A percentile compares a stretch with the other conserved stretches of the same genome.
Evolutionary conservation across 345 rosid genomes (phyloP).

Genomic region (Microthlaspi erraticum): DNA sequence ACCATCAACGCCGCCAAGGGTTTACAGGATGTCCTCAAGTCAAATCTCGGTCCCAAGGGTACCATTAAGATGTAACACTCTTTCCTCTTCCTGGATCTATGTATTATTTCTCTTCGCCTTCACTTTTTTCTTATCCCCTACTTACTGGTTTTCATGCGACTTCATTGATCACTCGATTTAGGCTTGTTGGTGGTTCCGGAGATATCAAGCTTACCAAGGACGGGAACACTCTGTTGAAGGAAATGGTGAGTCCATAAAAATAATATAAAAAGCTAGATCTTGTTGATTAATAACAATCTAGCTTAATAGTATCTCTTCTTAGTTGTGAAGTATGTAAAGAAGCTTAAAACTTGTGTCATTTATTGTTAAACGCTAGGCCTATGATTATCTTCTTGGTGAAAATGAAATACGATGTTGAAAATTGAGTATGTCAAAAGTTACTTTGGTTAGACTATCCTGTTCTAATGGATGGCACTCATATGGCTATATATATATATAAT

Average conservation of each 20-base stretch:
- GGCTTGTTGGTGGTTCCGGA: constrained; percentile 99
- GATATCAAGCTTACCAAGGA: constrained; percentile 98
- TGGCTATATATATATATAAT: not conserved
- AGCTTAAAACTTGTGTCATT: constrained; percentile 2
- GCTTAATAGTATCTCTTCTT: not conserved
- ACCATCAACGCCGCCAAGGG: constrained; percentile 98
- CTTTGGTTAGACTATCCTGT: not conserved
- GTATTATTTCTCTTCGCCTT: not conserved
- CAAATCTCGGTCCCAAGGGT: constrained; percentile 98
- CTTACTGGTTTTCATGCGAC: not conserved
- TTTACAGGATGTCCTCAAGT: constrained; percentile 88
- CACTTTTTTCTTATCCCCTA: not conserved
- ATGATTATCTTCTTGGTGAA: not conserved
- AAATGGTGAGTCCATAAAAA: constrained; percentile 62
- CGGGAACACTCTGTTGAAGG: constrained; percentile 92
- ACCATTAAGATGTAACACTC: constrained; percentile 82
- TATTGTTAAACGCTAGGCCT: not conserved
- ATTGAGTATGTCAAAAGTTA: not conserved
- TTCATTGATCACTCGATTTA: constrained; percentile 20
- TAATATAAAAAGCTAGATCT: constrained; percentile 26
- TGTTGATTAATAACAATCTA: constrained; percentile 6
- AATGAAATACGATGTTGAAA: not conserved
- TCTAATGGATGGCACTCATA: not conserved
- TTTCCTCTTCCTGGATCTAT: not conserved
- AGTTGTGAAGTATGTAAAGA: not conserved